Conservation (phyloP, 2,329 filamentous ascomycete species). For the Triangularia verruculosa region DNA sequence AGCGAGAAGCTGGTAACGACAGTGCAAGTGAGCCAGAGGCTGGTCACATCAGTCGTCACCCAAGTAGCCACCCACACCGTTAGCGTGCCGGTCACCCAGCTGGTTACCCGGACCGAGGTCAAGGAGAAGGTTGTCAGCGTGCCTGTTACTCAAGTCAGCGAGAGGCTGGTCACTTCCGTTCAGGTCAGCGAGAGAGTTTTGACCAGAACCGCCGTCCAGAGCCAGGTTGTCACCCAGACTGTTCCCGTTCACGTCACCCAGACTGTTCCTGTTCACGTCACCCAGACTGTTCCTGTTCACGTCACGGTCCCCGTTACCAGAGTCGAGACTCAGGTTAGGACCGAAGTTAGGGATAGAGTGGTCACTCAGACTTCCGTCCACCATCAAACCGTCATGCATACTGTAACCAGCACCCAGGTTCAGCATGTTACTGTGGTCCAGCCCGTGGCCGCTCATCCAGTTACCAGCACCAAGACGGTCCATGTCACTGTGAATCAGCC, state of each 20-base stretch:
- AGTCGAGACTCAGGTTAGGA: neutral
- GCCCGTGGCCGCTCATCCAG: neutral
- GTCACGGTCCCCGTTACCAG: neutral
- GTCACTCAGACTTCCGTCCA: neutral
- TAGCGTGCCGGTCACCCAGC: conserved; percentile 2
- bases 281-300: neutral
- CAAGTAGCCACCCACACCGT: conserved; percentile 2
- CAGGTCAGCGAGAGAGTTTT: conserved; percentile 2
- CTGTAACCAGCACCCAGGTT: neutral
- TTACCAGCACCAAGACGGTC: neutral
- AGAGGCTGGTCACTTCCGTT: conserved; percentile 5
- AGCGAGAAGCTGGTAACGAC: neutral
- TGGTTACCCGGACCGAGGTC: neutral
- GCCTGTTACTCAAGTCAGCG: conserved; percentile 8
- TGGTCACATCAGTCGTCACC: neutral
- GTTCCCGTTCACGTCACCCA: conserved; percentile 8
- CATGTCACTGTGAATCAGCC: neutral
- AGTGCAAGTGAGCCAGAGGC: neutral
- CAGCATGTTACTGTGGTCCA: neutral
- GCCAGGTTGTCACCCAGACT: conserved; percentile 5
- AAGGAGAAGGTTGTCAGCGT: conserved; percentile 7
- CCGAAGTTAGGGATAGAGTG: neutral
- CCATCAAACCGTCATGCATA: conserved; percentile 7
- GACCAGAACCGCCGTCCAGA: conserved; percentile 2
- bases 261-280: conserved; percentile 6